A percentile compares a stretch with the other conserved stretches of the same genome.
phyloP scores from a whole-genome alignment of 495 filamentous ascomycete species.

The Chaetomium cochliodes region DNA sequence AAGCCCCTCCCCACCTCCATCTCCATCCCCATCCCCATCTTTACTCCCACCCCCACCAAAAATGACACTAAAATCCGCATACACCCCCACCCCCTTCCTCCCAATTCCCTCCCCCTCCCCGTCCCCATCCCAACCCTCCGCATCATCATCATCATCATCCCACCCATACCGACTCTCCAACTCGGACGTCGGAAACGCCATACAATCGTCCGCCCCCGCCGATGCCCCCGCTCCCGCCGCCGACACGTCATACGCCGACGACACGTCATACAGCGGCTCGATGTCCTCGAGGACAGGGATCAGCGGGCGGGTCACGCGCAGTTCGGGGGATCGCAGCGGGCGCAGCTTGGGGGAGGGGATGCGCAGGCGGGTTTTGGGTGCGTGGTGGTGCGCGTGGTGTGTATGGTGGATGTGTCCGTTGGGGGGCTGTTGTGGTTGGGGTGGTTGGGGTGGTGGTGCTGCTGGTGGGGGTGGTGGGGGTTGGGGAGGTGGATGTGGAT shows the following conservation, averaged over 20 bases:
- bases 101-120: constrained; percentile 15
- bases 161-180: constrained; percentile 46
- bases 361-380: constrained; percentile 6
- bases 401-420: neutral
- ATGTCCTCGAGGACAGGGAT: constrained; percentile 25
- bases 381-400: neutral
- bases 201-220: too few relatives aligned
- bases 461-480: too few relatives aligned
- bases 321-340: constrained; percentile 32
- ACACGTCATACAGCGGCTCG: neutral
- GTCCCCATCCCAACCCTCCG: too few relatives aligned
- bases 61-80: constrained; percentile 49
- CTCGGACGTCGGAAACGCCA: constrained; percentile 46
- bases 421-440: neutral
- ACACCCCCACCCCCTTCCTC: constrained; percentile 36
- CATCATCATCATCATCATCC: constrained; percentile 39
- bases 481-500: too few relatives aligned
- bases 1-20: constrained; percentile 20
- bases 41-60: constrained; percentile 38
- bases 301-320: constrained; percentile 22
- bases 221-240: too few relatives aligned
- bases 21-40: constrained; percentile 26
- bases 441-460: too few relatives aligned
- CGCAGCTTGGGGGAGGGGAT: constrained; percentile 28
- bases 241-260: constrained; percentile 24